Evolutionary conservation across 805 yeast genomes (phyloP).

Genomic region (Millerozyma miso): DNA sequence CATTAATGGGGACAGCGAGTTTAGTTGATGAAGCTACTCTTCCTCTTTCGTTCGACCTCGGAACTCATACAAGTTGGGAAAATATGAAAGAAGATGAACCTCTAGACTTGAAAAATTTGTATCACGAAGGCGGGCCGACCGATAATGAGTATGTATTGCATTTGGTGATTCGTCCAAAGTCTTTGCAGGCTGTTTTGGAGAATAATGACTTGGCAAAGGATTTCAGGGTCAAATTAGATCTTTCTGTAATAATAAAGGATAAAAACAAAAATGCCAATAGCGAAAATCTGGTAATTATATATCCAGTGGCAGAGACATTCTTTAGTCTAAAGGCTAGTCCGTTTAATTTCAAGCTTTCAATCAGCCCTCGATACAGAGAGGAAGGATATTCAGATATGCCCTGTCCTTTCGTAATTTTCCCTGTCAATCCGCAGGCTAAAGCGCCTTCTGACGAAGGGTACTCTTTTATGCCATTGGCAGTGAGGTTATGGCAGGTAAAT

Average conservation of each 20-base stretch:
- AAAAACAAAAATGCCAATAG: slow-evolving; percentile 9
- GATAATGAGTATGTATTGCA: slow-evolving; percentile 12
- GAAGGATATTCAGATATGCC: slow-evolving; percentile 28
- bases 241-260: slow-evolving; percentile 23
- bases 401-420: slow-evolving; percentile 28
- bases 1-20: neutral
- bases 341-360: slow-evolving; percentile 18
- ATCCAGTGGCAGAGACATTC: slow-evolving; percentile 17
- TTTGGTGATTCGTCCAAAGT: slow-evolving; percentile 20
- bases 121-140: neutral
- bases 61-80: slow-evolving; percentile 30
- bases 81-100: slow-evolving; percentile 38
- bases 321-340: slow-evolving; percentile 22
- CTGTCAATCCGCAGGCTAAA: slow-evolving; percentile 1
- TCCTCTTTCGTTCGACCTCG: slow-evolving; percentile 4
- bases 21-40: neutral
- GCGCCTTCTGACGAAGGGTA: slow-evolving; percentile 6
- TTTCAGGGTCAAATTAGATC: slow-evolving; percentile 13
- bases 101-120: slow-evolving; percentile 15
- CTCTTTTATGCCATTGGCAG: slow-evolving; percentile 26
- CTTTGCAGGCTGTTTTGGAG: slow-evolving; percentile 8
- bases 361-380: slow-evolving; percentile 26
- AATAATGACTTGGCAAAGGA: slow-evolving; percentile 7
- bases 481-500: slow-evolving; percentile 27
- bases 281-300: slow-evolving; percentile 15